Evolutionary conservation across 140 eudicot species (phyloP), one percentile per base, ranked within the genome.

Genomic region (Eryngium alpinum): DNA sequence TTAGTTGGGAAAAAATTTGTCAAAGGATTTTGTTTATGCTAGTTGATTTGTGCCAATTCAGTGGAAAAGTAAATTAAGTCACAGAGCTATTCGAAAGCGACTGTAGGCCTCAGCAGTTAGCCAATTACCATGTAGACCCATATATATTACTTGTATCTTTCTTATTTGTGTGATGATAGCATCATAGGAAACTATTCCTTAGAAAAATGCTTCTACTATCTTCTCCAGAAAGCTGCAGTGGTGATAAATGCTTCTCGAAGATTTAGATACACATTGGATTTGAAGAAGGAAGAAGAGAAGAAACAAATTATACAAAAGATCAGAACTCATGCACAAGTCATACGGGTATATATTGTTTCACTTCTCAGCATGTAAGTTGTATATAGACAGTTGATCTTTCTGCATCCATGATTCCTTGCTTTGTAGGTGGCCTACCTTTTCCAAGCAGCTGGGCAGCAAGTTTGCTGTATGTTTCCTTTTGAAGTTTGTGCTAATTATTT

Each of bases 241-340:
- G 98, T 92, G 76, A 78, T 94, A 77, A 94, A 94, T 89, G 98
- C 98, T 74, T 90, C 98, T 57, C 92, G 98, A 57, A 88, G 98
- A 83, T 94, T 94, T 83, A 95, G 98, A 16, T 94, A 91, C 82
- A 94, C 98, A 33, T 85, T 94, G 96, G 98, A 94, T 83, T 80
- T 94, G 87, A 94, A 92, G 83, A 94, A 82, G 85, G 98, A 90
- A 82, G 97, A 94, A 85, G 97, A 92, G 83, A 89, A 90, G 88
- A 91, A 85, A 87, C 82, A 91, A 78, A 78, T 84, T 56, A 79
- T 91, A 77, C 89, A 92, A 31, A 93, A 88, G 87, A 91, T 93
- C 77, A 86, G 93, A 83, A 89, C 91, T 43, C 98, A 93, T 84
- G 93, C 95, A 1, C 98, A 93, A 91, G 97, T 93, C 86, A 86